A percentile compares a stretch with the other conserved stretches of the same genome.
Conservation (phyloP, 1,284 basidiomycete genomes). For the Rhodofomes roseus region DNA sequence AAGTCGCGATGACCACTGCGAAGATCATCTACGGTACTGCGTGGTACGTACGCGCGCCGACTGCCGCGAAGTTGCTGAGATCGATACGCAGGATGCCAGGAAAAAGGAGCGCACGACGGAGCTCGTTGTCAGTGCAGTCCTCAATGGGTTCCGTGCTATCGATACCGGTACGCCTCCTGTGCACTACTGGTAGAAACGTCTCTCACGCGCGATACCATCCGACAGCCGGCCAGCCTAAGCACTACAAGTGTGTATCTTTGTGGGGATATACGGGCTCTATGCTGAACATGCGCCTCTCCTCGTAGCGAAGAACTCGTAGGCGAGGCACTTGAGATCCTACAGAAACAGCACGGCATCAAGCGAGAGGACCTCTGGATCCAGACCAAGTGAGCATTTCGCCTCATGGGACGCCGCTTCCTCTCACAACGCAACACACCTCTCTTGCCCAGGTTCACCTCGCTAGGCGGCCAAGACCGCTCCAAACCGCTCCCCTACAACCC, state of each 20-base stretch:
- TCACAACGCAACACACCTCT: background rate
- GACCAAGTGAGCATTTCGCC: conserved; percentile 55
- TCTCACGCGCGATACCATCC: conserved; percentile 9
- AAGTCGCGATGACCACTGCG: conserved; percentile 1
- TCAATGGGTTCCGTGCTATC: conserved; percentile 73
- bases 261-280: conserved; percentile 6
- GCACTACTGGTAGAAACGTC: background rate
- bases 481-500: conserved; percentile 74
- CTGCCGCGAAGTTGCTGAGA: conserved; percentile 31
- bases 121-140: conserved; percentile 67
- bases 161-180: conserved; percentile 59
- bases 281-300: background rate
- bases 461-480: conserved; percentile 64
- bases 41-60: conserved; percentile 70
- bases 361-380: conserved; percentile 41
- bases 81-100: conserved; percentile 34
- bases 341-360: conserved; percentile 32
- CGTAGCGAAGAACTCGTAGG: conserved; percentile 81
- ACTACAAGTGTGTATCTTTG: conserved; percentile 53
- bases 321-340: conserved; percentile 50
- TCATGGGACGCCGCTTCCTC: background rate
- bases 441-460: conserved; percentile 58
- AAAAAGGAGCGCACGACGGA: conserved; percentile 69
- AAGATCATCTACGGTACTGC: conserved; percentile 70
- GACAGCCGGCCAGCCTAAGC: conserved; percentile 74